Evolutionary conservation across 768 basidiomycete genomes (phyloP).

Genomic region (Sutorius australiensis): DNA sequence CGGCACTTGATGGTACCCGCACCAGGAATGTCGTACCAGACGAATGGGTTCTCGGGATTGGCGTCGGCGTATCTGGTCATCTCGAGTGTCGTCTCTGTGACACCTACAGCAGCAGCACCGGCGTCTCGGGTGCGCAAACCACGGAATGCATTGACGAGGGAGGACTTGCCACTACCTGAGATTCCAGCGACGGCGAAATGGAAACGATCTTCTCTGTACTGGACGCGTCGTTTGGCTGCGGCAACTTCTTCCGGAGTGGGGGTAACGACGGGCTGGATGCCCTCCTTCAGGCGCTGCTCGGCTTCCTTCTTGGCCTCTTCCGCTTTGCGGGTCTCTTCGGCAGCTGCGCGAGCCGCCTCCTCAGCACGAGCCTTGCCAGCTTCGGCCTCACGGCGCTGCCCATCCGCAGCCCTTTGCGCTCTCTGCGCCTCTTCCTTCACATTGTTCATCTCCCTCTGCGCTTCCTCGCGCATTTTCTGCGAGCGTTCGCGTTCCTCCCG

Average conservation of each 20-base stretch:
- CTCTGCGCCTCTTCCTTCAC: conserved; percentile 14
- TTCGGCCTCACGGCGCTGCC: conserved; percentile 19
- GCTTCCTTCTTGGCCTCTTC: conserved; percentile 12
- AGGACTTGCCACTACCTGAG: conserved; percentile 35
- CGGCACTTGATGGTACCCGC: conserved; percentile 32
- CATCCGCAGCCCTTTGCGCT: conserved; percentile 13
- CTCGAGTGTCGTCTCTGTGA: conserved; percentile 30
- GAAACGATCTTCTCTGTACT: conserved; percentile 25
- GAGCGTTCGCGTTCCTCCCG: conserved; percentile 14
- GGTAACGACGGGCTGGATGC: conserved; percentile 24
- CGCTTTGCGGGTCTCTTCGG: conserved; percentile 4
- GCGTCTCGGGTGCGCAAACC: conserved; percentile 21
- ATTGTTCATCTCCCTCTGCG: conserved; percentile 6
- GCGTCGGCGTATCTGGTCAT: conserved; percentile 26
- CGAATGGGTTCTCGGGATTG: conserved; percentile 16
- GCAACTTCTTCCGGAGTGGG: conserved; percentile 21
- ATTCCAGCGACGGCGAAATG: conserved; percentile 35
- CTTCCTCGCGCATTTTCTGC: conserved; percentile 13
- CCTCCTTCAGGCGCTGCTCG: conserved; percentile 19
- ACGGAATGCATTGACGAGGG: conserved; percentile 35
- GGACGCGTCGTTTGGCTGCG: conserved; percentile 11
- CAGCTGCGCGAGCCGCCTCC: conserved; percentile 6
- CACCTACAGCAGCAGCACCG: conserved; percentile 27
- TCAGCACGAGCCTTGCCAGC: conserved; percentile 17
- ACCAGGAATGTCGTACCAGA: conserved; percentile 38